Evolutionary conservation across 83 land plant genomes (phyloP).

Genomic region (Diphasiastrum complanatum): DNA sequence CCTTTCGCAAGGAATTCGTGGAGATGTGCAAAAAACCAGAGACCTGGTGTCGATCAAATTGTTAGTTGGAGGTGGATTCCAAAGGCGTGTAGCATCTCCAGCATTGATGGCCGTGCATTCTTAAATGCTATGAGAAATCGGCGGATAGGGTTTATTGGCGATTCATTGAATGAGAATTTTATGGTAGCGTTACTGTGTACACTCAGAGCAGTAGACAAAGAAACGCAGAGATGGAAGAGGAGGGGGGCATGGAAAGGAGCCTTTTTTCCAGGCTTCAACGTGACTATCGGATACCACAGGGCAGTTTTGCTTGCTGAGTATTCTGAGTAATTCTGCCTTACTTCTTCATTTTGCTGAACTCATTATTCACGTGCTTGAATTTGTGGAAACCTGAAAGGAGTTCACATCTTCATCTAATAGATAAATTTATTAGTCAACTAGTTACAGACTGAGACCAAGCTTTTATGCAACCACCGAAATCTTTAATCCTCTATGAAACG

Average conservation of each 20-base stretch:
- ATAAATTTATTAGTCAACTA: no score
- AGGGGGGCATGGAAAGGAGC: slow-evolving; percentile 92
- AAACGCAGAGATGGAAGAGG: slow-evolving; percentile 80
- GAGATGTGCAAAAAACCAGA: slow-evolving; percentile 69
- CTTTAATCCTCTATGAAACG: no score
- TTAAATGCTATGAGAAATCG: slow-evolving; percentile 46
- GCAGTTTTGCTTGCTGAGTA: slow-evolving; percentile 87
- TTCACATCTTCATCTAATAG: slow-evolving; percentile 5
- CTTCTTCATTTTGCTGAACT: background rate
- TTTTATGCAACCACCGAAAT: no score
- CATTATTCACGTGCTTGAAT: background rate
- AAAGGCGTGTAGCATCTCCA: slow-evolving; percentile 32
- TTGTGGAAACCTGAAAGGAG: background rate
- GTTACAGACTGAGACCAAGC: no score
- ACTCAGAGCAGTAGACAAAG: slow-evolving; percentile 49
- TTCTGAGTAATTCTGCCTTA: slow-evolving; percentile 35
- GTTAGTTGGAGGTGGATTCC: slow-evolving; percentile 81
- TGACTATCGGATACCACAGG: slow-evolving; percentile 83
- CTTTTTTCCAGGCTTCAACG: slow-evolving; percentile 78
- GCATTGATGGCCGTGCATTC: slow-evolving; percentile 49
- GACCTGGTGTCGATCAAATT: slow-evolving; percentile 50
- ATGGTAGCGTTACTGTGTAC: slow-evolving; percentile 66
- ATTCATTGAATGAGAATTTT: slow-evolving; percentile 92
- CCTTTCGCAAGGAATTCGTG: slow-evolving; percentile 88
- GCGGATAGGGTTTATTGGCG: slow-evolving; percentile 85